Base-by-base conservation (phyloP, 257 asterid genomes). In the Solanum pennellii region DNA sequence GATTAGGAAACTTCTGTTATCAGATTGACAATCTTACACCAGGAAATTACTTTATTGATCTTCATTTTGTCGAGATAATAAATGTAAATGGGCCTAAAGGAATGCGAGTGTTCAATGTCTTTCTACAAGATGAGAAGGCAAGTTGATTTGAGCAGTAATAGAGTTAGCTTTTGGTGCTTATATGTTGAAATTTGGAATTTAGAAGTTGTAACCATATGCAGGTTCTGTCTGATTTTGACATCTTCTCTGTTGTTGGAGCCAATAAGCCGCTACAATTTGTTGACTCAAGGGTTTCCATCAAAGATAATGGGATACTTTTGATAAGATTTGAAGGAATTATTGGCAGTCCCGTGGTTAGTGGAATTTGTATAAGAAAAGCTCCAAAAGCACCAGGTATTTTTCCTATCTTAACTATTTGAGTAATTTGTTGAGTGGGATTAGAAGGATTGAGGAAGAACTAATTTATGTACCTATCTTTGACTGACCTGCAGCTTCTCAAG, bases 341-440 rank as follows among this genome's bases (percentile, higher is more conserved):
- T 87, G 99, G 99, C 71, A 94, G 95, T 85, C 99, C 99, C 15
- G 84, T 92, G 79, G 95, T 97, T 85, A 97, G 99, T 92, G 99
- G 98, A 76, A 94, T 97, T 49, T 96, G 99, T 86, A 86, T 97
- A 21, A 93, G 97, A 87, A 93, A 52, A 88, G 94, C 96, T 77
- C 89, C 92, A 37, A 89, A 87, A 59, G 41, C 80, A n/a, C 82
- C 93, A 80, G 97, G 99, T 94, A 74, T 89, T 88, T 56, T 87
- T 89, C 29, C 39, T 42, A 75, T 65, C 71, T 33, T 25, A 83
- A 47, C 60, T 71, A 9, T 29, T 42, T 45, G 29, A 68, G 73
- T 31, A 33, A 60, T 68, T 71, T 85, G 42, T 72, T 71, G 56
- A 56, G 37, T 47, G 37, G 21, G 80, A 20, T 16, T n/a, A 12